Base-by-base conservation (phyloP, 345 rosid genomes). In the Citropsis articulata region DNA sequence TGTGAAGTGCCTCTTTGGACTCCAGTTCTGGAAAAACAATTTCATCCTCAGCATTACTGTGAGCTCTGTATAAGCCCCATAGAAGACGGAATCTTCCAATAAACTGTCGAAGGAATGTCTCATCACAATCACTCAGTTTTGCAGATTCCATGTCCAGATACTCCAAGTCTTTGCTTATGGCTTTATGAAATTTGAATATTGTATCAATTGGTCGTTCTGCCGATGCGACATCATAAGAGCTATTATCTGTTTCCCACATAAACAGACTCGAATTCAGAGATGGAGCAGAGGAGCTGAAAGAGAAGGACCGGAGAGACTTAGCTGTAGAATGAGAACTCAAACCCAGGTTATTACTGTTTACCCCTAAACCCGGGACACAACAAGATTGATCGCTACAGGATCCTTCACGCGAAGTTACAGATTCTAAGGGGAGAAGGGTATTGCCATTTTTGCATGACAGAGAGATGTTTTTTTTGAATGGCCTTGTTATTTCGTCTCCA, bases 31-130 rank as follows among this genome's bases (percentile, higher is more conserved):
- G 98, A 72, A 94, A 94, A 76, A 94, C 91, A 78, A 94, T 90
- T 74, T 94, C 98, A 89, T 94, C 98, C 89, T 94, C 97, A 19
- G 97, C 97, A 85, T 93, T 93, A 81, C 97, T 94, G 81, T 93
- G 97, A 80, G 98, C 97, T 85, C 92, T 91, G 84, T 93, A 91
- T 71, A 93, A 88, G 77, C 98, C 97, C 98, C 97, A 93, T 66
- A 94, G 86, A 40, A 94, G 85, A 77, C 81, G 95, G 81, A 94
- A 94, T 71, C 98, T 89, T 83, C 97, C 97, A 59, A 85, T 85
- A 79, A 91, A 93, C 79, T 90, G 92, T 81, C 92, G 87, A 81
- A 94, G 89, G 83, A 88, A 85, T 38, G 85, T 85, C 81, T 84
- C 93, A 74, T 94, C 88, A 78, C 97, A 93, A 79, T 89, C 89